These are phyloP conservation scores for Radiomyces spectabilis DNA, from an alignment of 192 early-diverging fungal species.

Conservation along the genomic window DNA sequence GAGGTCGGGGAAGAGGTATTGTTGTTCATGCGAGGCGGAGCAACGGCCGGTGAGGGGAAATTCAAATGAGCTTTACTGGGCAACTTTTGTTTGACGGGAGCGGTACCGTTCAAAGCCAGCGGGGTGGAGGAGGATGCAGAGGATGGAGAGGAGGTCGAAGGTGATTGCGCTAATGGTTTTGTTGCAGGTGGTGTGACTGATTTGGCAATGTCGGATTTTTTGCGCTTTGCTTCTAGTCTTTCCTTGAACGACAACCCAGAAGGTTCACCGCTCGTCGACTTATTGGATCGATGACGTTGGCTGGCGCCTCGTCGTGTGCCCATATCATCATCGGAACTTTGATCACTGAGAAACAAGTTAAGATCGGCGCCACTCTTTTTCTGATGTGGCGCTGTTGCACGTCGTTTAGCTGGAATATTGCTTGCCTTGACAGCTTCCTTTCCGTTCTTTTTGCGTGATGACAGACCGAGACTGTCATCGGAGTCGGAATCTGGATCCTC, in stretches of 20 bases:
- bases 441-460: not conserved
- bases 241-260: not conserved
- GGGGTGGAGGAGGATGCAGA: not conserved
- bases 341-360: conserved; percentile 8
- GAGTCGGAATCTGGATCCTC: conserved; percentile 6
- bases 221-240: conserved; percentile 1
- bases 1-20: too few relatives aligned
- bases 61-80: conserved; percentile 19
- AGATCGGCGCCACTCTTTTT: not conserved
- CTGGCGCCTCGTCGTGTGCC: conserved; percentile 1
- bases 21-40: too few relatives aligned
- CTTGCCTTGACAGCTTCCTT: not conserved
- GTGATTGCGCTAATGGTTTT: not conserved
- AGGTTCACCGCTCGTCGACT: not conserved
- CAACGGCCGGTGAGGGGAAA: not conserved
- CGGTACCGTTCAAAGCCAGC: not conserved
- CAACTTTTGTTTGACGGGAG: conserved; percentile 12
- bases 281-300: not conserved
- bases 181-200: not conserved
- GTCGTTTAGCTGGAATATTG: not conserved
- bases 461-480: not conserved
- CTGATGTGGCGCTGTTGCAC: not conserved
- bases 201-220: not conserved
- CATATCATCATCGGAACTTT: conserved; percentile 18
- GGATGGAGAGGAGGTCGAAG: not conserved